Percentiles rank a stretch among this genome's conserved stretches.
Conservation (phyloP, 75 land plant genomes). For the Pinus taeda region DNA sequence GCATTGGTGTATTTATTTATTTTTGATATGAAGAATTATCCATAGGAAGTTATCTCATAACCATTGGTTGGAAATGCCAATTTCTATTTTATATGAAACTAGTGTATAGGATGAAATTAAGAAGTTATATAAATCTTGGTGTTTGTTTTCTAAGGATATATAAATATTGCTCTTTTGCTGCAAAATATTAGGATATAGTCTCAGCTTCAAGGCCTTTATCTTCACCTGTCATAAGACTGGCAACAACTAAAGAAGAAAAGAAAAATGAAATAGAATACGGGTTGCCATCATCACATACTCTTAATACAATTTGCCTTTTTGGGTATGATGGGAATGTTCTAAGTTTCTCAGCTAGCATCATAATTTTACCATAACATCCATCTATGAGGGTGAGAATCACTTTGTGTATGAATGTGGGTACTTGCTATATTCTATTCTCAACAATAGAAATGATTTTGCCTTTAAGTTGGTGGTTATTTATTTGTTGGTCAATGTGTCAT, state of each 20-base stretch:
- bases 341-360: constrained; percentile 55
- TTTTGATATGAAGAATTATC: too few relatives aligned
- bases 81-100: neutral
- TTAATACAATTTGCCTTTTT: constrained; percentile 88
- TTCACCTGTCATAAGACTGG: too few relatives aligned
- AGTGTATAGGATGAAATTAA: neutral
- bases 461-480: constrained; percentile 18
- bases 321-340: too few relatives aligned
- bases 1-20: too few relatives aligned
- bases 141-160: neutral
- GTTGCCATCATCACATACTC: constrained; percentile 96
- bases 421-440: constrained; percentile 46
- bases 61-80: neutral
- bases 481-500: constrained; percentile 35
- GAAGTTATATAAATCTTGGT: neutral
- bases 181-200: too few relatives aligned
- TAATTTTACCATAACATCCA: constrained; percentile 10
- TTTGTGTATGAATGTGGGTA: constrained; percentile 41
- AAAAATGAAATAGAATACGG: constrained; percentile 94
- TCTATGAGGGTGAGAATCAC: neutral
- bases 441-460: constrained; percentile 6
- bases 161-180: too few relatives aligned
- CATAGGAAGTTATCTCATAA: neutral
- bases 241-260: too few relatives aligned
- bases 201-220: too few relatives aligned